Conservation (phyloP, 495 filamentous ascomycete species). For the Platismatia glauca region DNA sequence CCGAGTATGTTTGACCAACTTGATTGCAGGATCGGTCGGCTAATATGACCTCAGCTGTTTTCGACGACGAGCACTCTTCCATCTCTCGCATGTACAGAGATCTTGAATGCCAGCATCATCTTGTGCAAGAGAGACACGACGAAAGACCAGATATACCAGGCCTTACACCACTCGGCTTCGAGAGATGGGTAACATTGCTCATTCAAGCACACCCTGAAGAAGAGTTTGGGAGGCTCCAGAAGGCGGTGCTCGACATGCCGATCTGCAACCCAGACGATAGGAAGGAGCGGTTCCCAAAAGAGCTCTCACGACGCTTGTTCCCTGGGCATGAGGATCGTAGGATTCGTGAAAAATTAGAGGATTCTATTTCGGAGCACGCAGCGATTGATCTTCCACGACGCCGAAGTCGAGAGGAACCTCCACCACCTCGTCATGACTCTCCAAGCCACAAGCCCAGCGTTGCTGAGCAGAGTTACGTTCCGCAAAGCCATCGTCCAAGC, state of each 20-base stretch:
- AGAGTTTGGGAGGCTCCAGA: conserved; percentile 66
- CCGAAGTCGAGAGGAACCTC: conserved; percentile 23
- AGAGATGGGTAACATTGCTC: conserved; percentile 63
- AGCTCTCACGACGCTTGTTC: conserved; percentile 65
- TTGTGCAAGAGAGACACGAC: conserved; percentile 55
- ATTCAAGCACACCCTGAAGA: conserved; percentile 70
- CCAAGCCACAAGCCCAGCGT: conserved; percentile 19
- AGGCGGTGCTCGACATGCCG: conserved; percentile 63
- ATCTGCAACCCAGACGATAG: conserved; percentile 64
- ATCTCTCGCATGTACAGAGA: conserved; percentile 68
- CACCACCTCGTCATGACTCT: conserved; percentile 15
- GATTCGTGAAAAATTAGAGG: conserved; percentile 36
- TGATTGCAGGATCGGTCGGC: background rate
- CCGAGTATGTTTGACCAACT: conserved; percentile 32
- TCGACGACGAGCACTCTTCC: conserved; percentile 44
- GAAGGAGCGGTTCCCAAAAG: conserved; percentile 69
- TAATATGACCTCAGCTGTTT: conserved; percentile 34
- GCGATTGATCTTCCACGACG: conserved; percentile 41
- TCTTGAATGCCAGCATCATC: conserved; percentile 69
- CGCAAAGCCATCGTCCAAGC: conserved; percentile 20
- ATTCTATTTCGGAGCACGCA: conserved; percentile 40
- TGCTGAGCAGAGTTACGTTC: conserved; percentile 19
- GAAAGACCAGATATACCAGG: conserved; percentile 62
- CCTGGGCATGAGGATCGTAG: conserved; percentile 40
- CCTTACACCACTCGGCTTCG: conserved; percentile 72